Base-by-base conservation (phyloP, 2,329 filamentous ascomycete genomes). In the Pseudogymnoascus sp. region DNA sequence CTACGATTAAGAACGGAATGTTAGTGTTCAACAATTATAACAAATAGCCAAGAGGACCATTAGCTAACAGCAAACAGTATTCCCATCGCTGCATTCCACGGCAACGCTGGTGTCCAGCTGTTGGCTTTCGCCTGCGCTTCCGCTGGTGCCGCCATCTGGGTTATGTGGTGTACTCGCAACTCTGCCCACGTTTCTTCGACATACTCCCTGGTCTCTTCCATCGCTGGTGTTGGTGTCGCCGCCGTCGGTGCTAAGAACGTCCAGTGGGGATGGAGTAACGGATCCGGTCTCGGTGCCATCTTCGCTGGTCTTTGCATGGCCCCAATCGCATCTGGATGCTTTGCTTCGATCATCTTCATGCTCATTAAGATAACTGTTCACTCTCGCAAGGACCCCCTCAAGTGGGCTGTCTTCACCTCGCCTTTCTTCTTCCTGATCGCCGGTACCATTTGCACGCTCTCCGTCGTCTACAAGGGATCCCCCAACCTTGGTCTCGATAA, bases 391-490 rank as follows among this genome's bases (percentile, higher is more conserved):
- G 86, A 90, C 75, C 88, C 89, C 5, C 80, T 90, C 2, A 82
- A 80, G 5, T 90, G 87, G 88, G 88, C 88, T 25, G 83, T 92
- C 62, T 91, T 81, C 77, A 87, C 83, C 61, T 86, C 88, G 1
- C 89, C 89, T 8, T 84, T 89, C 77, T 92, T 87, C 78, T 92
- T 92, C 81, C 84, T 91, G 63, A 83, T 92, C 64, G 88, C 89
- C 63, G 87, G 81, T 63, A 90, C 87, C 64, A 77, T 92, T 70
- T 90, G 88, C 77, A 89, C 88, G 0, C 80, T 93, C 4, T 90
- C 87, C 46, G 86, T 93, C 69, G 88, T 92, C 68, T 91, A 90
- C 82, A 91, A 92, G 81, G 89, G 89, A 34, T 90, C 88, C 8
- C 88, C 89, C 23, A 86, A 79, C 64, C 81, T 90, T 31, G 81